Evolutionary conservation across 1,139 yeast species (phyloP), one percentile per base, ranked within the genome.

Genomic region (Saccharomyces hybrid): DNA sequence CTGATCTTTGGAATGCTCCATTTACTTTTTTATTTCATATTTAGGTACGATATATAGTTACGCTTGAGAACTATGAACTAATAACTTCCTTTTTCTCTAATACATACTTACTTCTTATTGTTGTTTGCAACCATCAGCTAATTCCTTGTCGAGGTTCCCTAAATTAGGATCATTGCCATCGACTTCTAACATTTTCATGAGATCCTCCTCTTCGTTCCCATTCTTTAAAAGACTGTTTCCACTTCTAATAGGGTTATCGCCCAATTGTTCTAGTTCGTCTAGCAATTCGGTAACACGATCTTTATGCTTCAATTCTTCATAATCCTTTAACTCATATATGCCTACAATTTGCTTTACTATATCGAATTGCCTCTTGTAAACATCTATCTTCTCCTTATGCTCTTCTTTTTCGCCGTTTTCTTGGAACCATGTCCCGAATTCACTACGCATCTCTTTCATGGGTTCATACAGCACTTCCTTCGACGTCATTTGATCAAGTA

Each of bases 381-480:
- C 75, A 1, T 66, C 69, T 56, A 77, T 74, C 56, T 84, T 82
- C 13, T 73, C 80, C 46, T 74, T 76, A 5, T 79, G 63, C 34
- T 81, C 69, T 34, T 74, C 72, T n/a, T 67, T 69, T 7, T 72
- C 66, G 47, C 67, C 71, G 59, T 77, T 72, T 53, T 74, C 77
- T 49, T 72, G 73, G 66, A 79, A 61, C 69, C 75, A 73, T 38
- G 59, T 51, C 4, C 67, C 66, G 66, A 82, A 84, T 61, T 88
- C 88, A 23, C 76, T 73, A 59, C 85, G 82, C 69, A 91, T 77
- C 57, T 89, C 96, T 64, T 84, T 86, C 72, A 93, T 80, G 2
- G 98, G 96, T 61, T 87, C 96, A 67, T 88, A 91, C 50, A 93
- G 76, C 31, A 91, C 88, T 55, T 85, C 95, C 68, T 89, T 91